Evolutionary conservation across 306 rosid species (phyloP).

Genomic region (Medicago ruthenica): DNA sequence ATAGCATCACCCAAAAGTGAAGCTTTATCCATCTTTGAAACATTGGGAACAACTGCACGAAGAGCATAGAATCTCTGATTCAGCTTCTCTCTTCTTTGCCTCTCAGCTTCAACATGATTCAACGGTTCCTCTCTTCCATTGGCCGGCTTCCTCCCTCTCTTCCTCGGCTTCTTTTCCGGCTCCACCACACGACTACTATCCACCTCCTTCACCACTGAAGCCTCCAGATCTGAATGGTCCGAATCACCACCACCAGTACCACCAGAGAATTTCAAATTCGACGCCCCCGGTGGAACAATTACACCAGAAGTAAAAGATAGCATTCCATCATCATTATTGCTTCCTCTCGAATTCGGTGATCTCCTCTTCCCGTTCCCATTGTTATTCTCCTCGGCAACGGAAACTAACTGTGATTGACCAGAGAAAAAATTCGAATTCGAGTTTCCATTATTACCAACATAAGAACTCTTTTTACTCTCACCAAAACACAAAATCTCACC

Average conservation of each 20-base stretch:
- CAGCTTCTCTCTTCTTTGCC: slow-evolving; percentile 91
- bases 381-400: slow-evolving; percentile 51
- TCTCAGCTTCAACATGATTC: slow-evolving; percentile 94
- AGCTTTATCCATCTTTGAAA: slow-evolving; percentile 98
- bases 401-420: slow-evolving; percentile 56
- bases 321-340: slow-evolving; percentile 85
- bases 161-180: slow-evolving; percentile 89
- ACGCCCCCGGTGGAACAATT: slow-evolving; percentile 58
- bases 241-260: slow-evolving; percentile 55
- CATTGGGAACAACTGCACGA: slow-evolving; percentile 93
- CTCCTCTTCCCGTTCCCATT: slow-evolving; percentile 62
- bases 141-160: slow-evolving; percentile 92
- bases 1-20: slow-evolving; percentile 91
- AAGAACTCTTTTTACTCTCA: slow-evolving; percentile 66
- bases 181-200: slow-evolving; percentile 78
- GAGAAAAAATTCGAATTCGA: slow-evolving; percentile 54
- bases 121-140: slow-evolving; percentile 95
- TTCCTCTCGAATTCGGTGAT: slow-evolving; percentile 74
- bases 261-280: slow-evolving; percentile 52
- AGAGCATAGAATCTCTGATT: slow-evolving; percentile 94
- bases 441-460: slow-evolving; percentile 41
- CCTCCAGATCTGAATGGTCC: slow-evolving; percentile 92
- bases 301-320: slow-evolving; percentile 92
- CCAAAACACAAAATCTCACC: slow-evolving; percentile 87
- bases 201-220: slow-evolving; percentile 75